Conservation (phyloP, 306 rosid species). For the Sicyos baderoa region DNA sequence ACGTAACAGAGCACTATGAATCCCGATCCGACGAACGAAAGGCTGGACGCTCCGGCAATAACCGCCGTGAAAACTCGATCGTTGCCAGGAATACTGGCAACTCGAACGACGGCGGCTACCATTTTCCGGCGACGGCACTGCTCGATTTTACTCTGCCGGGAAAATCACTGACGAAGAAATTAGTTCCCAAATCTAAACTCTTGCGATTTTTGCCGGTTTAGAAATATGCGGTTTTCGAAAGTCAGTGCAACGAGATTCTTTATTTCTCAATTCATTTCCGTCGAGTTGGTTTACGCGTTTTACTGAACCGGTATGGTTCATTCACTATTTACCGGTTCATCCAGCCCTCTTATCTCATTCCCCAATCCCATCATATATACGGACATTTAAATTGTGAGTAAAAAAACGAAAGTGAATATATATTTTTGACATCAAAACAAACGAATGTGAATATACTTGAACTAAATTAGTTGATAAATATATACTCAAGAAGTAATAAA, state of each 20-base stretch:
- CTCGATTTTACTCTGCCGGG: slow-evolving; percentile 1
- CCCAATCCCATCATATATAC: not conserved
- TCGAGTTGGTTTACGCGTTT: not conserved
- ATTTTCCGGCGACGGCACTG: slow-evolving; percentile 23
- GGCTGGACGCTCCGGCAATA: slow-evolving; percentile 72
- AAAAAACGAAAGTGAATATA: too few relatives aligned
- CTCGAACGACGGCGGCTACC: slow-evolving; percentile 37
- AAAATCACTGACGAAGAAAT: slow-evolving; percentile 5
- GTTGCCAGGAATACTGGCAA: slow-evolving; percentile 40
- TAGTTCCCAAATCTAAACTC: not conserved
- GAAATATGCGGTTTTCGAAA: not conserved
- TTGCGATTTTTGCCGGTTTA: not conserved
- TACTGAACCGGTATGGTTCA: not conserved
- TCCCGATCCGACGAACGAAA: slow-evolving; percentile 75
- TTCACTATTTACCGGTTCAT: too few relatives aligned
- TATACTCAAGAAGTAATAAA: too few relatives aligned
- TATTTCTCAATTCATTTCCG: not conserved
- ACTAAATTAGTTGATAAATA: too few relatives aligned
- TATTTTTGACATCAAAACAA: too few relatives aligned
- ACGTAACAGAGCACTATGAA: slow-evolving; percentile 92
- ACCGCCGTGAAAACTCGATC: slow-evolving; percentile 52
- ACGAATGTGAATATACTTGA: too few relatives aligned
- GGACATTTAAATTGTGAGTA: too few relatives aligned
- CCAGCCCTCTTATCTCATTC: not conserved
- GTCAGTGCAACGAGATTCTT: not conserved